Conservation (phyloP, 352 stramenopile genomes). For the Globisporangium mamillatum region DNA sequence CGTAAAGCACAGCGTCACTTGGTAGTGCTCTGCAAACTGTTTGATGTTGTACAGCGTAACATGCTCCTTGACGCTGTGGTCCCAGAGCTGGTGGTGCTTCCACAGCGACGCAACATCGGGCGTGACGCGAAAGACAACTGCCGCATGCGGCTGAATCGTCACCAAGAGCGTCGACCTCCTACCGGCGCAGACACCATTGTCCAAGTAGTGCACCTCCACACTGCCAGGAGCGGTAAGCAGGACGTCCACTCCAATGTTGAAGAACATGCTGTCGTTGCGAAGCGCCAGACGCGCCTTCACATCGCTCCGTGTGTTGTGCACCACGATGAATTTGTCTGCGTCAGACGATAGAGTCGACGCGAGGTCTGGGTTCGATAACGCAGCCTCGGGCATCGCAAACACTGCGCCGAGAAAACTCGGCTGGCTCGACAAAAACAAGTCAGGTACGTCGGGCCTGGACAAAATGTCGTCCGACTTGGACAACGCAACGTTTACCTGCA, state of each 20-base stretch:
- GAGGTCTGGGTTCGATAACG: slow-evolving; percentile 39
- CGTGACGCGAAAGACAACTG: slow-evolving; percentile 64
- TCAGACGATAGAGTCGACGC: slow-evolving; percentile 28
- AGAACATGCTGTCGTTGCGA: slow-evolving; percentile 87
- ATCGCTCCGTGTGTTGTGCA: slow-evolving; percentile 72
- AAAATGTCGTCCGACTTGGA: slow-evolving; percentile 36
- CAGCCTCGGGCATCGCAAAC: slow-evolving; percentile 75
- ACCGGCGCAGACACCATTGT: slow-evolving; percentile 71
- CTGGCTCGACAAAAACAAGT: slow-evolving; percentile 38
- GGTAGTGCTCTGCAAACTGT: slow-evolving; percentile 87
- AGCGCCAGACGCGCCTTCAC: slow-evolving; percentile 66
- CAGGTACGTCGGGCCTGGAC: slow-evolving; percentile 21
- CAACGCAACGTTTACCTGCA: slow-evolving; percentile 66
- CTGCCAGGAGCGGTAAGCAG: slow-evolving; percentile 29
- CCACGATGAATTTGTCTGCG: slow-evolving; percentile 68
- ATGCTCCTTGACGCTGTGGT: slow-evolving; percentile 87
- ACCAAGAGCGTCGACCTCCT: slow-evolving; percentile 62
- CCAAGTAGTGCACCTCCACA: slow-evolving; percentile 58
- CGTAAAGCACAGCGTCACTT: slow-evolving; percentile 84
- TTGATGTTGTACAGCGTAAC: slow-evolving; percentile 90
- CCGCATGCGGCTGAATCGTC: slow-evolving; percentile 55
- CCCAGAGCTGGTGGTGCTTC: slow-evolving; percentile 81
- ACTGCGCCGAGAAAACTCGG: slow-evolving; percentile 80
- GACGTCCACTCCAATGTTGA: slow-evolving; percentile 61
- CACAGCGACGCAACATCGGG: slow-evolving; percentile 66